Evolutionary conservation across 176 grass and related monocot species (phyloP).

Genomic region (Raddia guianensis): DNA sequence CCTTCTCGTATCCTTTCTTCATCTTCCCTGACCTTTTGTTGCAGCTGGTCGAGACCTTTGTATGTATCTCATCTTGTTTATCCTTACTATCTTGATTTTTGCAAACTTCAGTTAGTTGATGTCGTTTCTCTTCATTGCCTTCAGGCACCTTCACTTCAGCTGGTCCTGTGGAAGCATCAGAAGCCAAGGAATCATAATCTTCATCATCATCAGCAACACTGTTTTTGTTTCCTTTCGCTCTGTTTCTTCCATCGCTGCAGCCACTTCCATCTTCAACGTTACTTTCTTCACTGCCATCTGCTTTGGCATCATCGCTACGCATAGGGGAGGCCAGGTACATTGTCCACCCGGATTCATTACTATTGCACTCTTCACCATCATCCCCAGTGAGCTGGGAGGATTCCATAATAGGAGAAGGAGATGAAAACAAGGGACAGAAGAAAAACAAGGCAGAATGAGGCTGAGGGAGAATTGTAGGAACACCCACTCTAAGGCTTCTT

Average conservation of each 20-base stretch:
- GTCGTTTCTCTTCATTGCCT: constrained; percentile 43
- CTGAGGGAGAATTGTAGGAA: constrained; percentile 20
- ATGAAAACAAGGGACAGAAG: background rate
- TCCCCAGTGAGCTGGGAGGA: constrained; percentile 48
- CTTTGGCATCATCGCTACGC: constrained; percentile 35
- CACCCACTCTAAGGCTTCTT: constrained; percentile 25
- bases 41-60: constrained; percentile 41
- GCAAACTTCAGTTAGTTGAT: constrained; percentile 30
- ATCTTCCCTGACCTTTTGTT: constrained; percentile 47
- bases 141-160: constrained; percentile 43
- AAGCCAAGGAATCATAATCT: constrained; percentile 80
- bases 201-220: constrained; percentile 36
- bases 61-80: constrained; percentile 32
- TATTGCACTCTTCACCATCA: constrained; percentile 56
- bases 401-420: constrained; percentile 32
- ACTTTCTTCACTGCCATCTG: constrained; percentile 35
- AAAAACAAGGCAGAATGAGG: constrained; percentile 14
- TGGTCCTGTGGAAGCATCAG: constrained; percentile 86
- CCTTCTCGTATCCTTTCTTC: constrained; percentile 55
- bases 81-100: constrained; percentile 17
- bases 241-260: constrained; percentile 34
- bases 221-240: constrained; percentile 13
- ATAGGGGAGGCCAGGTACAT: constrained; percentile 63
- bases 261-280: constrained; percentile 44
- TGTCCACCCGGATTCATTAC: constrained; percentile 71